Percentiles rank a stretch among this genome's conserved stretches.
Evolutionary conservation across 129 eudicot species (phyloP).

Genomic region (Pulicaria dysenterica): DNA sequence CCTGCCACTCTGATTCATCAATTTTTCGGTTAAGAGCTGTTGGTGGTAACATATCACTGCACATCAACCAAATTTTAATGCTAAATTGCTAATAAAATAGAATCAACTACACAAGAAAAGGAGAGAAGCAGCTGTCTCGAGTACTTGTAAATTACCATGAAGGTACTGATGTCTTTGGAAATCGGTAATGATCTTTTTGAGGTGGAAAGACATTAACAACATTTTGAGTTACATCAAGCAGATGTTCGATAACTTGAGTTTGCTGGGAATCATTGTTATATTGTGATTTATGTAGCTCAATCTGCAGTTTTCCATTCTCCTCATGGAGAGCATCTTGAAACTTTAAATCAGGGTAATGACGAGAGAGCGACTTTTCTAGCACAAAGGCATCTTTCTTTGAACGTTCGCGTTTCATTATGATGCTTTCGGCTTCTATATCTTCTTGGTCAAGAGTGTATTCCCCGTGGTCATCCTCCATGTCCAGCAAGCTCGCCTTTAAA

Average conservation of each 20-base stretch:
- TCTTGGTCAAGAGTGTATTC: constrained; percentile 51
- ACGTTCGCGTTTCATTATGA: constrained; percentile 31
- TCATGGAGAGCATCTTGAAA: constrained; percentile 35
- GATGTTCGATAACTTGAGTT: constrained; percentile 38
- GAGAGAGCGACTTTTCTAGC: constrained; percentile 46
- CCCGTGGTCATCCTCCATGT: constrained; percentile 39
- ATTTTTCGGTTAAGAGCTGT: not conserved
- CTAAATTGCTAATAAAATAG: not conserved
- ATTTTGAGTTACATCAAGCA: constrained; percentile 35
- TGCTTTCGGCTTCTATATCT: constrained; percentile 35
- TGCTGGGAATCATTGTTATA: constrained; percentile 29
- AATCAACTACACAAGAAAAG: not conserved
- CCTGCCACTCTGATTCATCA: constrained; percentile 36
- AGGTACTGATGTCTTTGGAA: constrained; percentile 1
- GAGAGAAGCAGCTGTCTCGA: not conserved
- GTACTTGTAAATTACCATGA: not conserved
- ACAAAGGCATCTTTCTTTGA: constrained; percentile 35
- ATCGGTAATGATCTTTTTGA: constrained; percentile 1
- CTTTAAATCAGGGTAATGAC: constrained; percentile 38
- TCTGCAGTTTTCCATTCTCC: constrained; percentile 45
- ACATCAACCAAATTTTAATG: not conserved
- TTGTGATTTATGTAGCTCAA: constrained; percentile 40
- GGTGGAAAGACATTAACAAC: constrained; percentile 23
- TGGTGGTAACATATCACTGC: constrained; percentile 3
- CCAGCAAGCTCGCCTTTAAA: constrained; percentile 41